Percentiles rank a stretch among this genome's conserved stretches.
These are phyloP conservation scores for Pelargonium hybrid DNA, from an alignment of 441 rosid genomes.

Conservation along the genomic window DNA sequence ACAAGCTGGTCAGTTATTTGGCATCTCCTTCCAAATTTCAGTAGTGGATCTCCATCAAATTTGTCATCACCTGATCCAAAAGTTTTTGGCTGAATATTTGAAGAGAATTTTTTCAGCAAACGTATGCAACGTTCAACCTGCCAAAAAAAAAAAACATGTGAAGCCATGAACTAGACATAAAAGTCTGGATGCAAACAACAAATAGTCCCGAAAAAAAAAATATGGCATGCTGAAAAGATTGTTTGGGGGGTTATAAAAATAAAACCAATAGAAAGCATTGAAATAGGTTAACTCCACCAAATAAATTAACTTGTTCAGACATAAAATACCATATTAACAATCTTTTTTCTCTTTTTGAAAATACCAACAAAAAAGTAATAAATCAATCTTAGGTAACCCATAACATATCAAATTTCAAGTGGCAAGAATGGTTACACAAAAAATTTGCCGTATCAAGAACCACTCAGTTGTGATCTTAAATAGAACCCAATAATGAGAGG, in stretches of 20 bases:
- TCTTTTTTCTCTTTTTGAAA: too few species aligned
- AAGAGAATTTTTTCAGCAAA: constrained; percentile 43
- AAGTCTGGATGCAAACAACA: constrained; percentile 5
- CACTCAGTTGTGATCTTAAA: not conserved
- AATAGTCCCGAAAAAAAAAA: not conserved
- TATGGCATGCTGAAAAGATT: not conserved
- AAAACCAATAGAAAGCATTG: not conserved
- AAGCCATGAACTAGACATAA: constrained; percentile 10
- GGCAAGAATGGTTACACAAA: not conserved
- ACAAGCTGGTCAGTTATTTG: constrained; percentile 55
- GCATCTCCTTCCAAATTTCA: constrained; percentile 61
- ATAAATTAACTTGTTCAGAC: not conserved
- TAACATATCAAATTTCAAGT: not conserved
- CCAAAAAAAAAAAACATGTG: constrained; percentile 23
- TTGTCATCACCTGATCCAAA: constrained; percentile 27
- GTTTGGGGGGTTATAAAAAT: not conserved
- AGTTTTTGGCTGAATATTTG: constrained; percentile 31
- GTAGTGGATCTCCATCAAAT: constrained; percentile 30
- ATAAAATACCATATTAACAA: not conserved
- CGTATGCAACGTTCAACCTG: constrained; percentile 74
- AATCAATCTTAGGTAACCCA: not conserved
- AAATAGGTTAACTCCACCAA: not conserved
- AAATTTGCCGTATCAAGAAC: not conserved
- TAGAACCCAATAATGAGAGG: constrained; percentile 1
- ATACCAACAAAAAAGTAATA: not conserved